Evolutionary conservation across 148 eudicot species (phyloP).

Genomic region (Spergularia bocconei): DNA sequence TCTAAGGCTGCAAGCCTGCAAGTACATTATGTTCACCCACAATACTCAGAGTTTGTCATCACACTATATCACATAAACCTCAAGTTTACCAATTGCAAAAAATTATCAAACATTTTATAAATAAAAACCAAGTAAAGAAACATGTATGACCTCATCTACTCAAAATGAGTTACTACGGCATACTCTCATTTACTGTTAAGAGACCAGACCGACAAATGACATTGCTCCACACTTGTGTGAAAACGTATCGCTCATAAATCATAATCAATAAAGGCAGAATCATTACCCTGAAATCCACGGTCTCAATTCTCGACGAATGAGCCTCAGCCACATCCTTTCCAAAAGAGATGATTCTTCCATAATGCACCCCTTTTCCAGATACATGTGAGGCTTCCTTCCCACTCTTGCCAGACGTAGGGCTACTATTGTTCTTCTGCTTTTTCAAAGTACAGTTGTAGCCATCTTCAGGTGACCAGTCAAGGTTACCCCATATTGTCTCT

Average conservation of each 20-base stretch:
- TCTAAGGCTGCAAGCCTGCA: not conserved
- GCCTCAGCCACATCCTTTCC: slow-evolving; percentile 67
- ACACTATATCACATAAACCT: no score
- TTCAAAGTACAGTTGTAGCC: slow-evolving; percentile 49
- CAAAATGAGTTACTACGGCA: not conserved
- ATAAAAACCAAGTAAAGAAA: not conserved
- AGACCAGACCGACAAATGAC: not conserved
- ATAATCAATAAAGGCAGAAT: slow-evolving; percentile 8
- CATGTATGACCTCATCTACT: not conserved
- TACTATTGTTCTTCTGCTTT: slow-evolving; percentile 45
- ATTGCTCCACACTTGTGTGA: not conserved
- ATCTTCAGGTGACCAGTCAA: slow-evolving; percentile 94
- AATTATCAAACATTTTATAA: not conserved
- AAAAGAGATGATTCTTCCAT: slow-evolving; percentile 89
- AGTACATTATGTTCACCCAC: not conserved
- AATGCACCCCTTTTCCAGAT: slow-evolving; percentile 42
- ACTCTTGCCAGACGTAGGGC: slow-evolving; percentile 24
- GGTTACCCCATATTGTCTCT: slow-evolving; percentile 95
- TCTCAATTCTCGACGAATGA: slow-evolving; percentile 57
- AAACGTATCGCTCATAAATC: not conserved
- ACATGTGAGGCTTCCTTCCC: slow-evolving; percentile 31
- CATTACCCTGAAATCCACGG: slow-evolving; percentile 76
- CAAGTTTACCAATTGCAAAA: no score
- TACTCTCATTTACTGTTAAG: not conserved
- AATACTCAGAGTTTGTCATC: not conserved